Base-by-base conservation (phyloP, 139 green algal species). In the Eudorina sp. region DNA sequence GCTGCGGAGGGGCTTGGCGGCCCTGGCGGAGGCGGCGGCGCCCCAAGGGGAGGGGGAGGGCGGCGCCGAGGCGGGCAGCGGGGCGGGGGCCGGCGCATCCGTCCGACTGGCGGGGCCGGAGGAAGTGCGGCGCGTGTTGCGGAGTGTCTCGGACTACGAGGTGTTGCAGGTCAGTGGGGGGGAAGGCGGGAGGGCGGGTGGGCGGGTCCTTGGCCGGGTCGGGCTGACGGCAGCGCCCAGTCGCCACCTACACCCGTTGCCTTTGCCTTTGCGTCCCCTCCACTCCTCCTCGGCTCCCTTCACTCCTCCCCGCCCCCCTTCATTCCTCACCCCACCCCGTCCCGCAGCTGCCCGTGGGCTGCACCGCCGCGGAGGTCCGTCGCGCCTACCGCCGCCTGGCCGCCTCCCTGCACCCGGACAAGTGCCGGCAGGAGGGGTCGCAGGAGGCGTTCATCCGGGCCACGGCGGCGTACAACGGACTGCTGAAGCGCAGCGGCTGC, bases 331-430 rank as follows among this genome's bases (percentile, higher is more conserved):
- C 34, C 7, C 25, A 13, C 9, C 34, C n/a, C 48, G 25, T 1
- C 31, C 31, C 43, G 43, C 81, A 87, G 81, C 81, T 87, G 45
- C 43, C 31, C 5, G 14, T 29, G 45, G 81, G 81, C 43, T 79
- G 62, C 81, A 87, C 81, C 0, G 81, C 62, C 0, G 66, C 23
- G 40, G 81, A 87, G 81, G 81, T 78, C 36, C 81, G 81, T 5
- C 19, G 34, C 18, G 81, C 81, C 31, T 87, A 79, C 66, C 81
- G 81, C 45, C 81, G 81, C 3, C 31, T 87, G 43, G 81, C 81
- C 25, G 64, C 45, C 7, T 66, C 45, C 31, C 64, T 87, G 45
- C 81, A 87, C 31, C 81, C 81, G 19, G 81, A 87, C 81, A 87
- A 87, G 81, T 87, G 81, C 64, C 3, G n/a, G 2, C 19, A 78